A percentile compares a stretch with the other conserved stretches of the same genome.
phyloP scores from a whole-genome alignment of 2,329 filamentous ascomycete species.

The Nothopassalora personata region DNA sequence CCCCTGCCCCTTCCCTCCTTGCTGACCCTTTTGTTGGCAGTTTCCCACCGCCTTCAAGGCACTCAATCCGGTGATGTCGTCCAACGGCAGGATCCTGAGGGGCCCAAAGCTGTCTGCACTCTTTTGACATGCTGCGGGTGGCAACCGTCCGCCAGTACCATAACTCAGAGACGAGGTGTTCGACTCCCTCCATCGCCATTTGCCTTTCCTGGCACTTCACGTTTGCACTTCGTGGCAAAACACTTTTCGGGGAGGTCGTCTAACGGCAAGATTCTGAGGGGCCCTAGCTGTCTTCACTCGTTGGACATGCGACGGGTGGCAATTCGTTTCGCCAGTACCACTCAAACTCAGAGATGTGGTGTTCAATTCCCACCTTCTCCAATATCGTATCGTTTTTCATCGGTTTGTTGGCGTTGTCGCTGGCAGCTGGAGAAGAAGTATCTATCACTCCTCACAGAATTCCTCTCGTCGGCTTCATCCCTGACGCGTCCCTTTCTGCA shows the following conservation, averaged over 20 bases:
- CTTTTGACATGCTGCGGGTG: neutral
- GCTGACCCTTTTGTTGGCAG: too few species aligned
- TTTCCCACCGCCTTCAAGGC: too few species aligned
- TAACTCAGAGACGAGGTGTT: neutral
- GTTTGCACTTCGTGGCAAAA: neutral
- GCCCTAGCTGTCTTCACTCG: neutral
- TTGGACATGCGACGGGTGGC: neutral
- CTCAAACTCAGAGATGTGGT: neutral
- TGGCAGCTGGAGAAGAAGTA: too few species aligned
- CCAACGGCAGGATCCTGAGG: neutral
- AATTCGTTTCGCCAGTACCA: neutral
- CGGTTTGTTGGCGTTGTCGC: too few species aligned
- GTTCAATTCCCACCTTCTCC: neutral
- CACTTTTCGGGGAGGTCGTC: neutral
- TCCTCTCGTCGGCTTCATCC: too few species aligned
- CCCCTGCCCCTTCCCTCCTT: too few species aligned
- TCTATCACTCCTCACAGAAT: too few species aligned
- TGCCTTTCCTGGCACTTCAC: neutral
- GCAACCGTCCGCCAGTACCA: neutral
- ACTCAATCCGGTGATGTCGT: neutral
- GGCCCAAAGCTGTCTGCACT: neutral
- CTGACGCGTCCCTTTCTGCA: too few species aligned
- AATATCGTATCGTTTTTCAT: neutral
- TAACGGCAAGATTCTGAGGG: neutral
- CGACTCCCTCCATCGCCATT: neutral